Base-by-base conservation (phyloP, 129 eudicot genomes). In the Calendula officinalis region DNA sequence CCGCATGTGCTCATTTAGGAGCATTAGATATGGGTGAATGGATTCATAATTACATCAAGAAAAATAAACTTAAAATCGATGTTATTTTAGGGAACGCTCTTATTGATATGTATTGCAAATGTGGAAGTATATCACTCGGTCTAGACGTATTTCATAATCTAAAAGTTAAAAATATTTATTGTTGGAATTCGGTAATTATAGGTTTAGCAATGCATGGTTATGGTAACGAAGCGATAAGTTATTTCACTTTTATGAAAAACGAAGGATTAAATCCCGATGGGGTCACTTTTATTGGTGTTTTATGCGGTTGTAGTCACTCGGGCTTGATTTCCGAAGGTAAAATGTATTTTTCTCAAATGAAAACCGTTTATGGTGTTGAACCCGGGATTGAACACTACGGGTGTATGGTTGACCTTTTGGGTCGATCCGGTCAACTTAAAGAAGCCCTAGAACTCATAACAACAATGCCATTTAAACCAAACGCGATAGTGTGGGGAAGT, bases 391-490 rank as follows among this genome's bases (percentile, higher is more conserved):
- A 79, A 50, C 82, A 79, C 46, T 83, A 57, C 16, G 88, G 88
- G 4, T 82, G 88, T 64, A 82, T 84, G 86, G 83, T 80, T 65
- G 90, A 84, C 77, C 86, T 84, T 57, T 67, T 84, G 56, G 86
- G 86, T 52, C 74, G 91, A 50, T 67, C 84, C 0, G 86, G 91
- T 60, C 73, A 45, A 58, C 86, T 84, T 64, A 36, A 47, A 65
- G 84, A 81, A 78, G 91, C 91, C 13, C 14, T 78, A 44, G 71
- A 78, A 56, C 74, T 84, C 30, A 64, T 78, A 54, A 62, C 65
- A 34, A 57, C 30, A 35, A 84, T 84, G 86, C 73, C 75, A 0
- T 55, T 84, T 59, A 81, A 81, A 58, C 84, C 84, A 64, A 77
- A 84, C 36, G 71, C 75, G 10, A 57, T 81, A 37, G 83, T 81